Evolutionary conservation across 1,139 yeast species (phyloP).

Genomic region (Kluyveromyces sp.): DNA sequence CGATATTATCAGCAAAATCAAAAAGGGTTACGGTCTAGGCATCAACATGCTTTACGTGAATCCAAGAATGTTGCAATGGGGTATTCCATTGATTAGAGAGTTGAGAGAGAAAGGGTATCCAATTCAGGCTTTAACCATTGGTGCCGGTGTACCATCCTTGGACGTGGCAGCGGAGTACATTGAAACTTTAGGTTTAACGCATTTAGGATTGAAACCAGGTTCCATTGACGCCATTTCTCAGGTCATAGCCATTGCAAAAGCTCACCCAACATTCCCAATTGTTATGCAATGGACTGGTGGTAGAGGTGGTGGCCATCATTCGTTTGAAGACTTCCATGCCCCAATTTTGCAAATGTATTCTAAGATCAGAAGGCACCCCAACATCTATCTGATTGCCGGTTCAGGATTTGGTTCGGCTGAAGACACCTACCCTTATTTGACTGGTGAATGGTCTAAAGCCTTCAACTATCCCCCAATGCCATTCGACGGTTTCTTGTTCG

Average conservation of each 20-base stretch:
- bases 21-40: slow-evolving; percentile 87
- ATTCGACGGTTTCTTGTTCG: slow-evolving; percentile 92
- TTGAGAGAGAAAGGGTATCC: slow-evolving; percentile 92
- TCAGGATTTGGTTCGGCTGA: slow-evolving; percentile 97
- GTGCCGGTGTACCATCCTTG: slow-evolving; percentile 98
- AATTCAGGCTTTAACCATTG: slow-evolving; percentile 90
- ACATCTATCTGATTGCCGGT: slow-evolving; percentile 89
- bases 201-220: slow-evolving; percentile 96
- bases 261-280: slow-evolving; percentile 93
- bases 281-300: slow-evolving; percentile 99
- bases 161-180: slow-evolving; percentile 97
- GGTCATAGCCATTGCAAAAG: slow-evolving; percentile 84
- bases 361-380: slow-evolving; percentile 84
- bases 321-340: slow-evolving; percentile 97
- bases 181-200: slow-evolving; percentile 84
- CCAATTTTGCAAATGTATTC: slow-evolving; percentile 94
- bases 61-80: slow-evolving; percentile 98
- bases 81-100: slow-evolving; percentile 87
- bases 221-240: slow-evolving; percentile 87
- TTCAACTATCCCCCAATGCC: slow-evolving; percentile 98
- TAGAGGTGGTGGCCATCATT: slow-evolving; percentile 99
- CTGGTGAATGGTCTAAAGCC: slow-evolving; percentile 87
- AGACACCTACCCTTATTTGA: slow-evolving; percentile 93
- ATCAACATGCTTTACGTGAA: slow-evolving; percentile 90
- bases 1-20: slow-evolving; percentile 53